These are phyloP conservation scores for Erythrobasidium hasegawianum DNA, from an alignment of 1,284 basidiomycete genomes.

Conservation along the genomic window DNA sequence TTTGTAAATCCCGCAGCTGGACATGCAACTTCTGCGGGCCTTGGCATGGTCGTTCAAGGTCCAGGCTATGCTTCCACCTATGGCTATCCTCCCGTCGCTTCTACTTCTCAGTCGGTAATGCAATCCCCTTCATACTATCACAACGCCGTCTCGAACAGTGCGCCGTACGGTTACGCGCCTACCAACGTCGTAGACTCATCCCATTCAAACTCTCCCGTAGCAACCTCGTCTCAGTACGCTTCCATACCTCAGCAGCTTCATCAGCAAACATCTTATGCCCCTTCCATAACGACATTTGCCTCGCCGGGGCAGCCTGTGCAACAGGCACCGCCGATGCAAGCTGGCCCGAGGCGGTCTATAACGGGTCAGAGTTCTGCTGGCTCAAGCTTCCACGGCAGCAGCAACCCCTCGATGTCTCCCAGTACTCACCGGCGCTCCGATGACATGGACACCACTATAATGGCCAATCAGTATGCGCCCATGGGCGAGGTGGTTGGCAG, in stretches of 20 bases:
- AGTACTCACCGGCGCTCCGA: constrained; percentile 13
- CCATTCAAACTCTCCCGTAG: too few species aligned
- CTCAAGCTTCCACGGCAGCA: constrained; percentile 24
- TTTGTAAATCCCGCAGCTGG: background rate
- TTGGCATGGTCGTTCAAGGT: constrained; percentile 25
- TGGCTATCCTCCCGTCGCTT: background rate
- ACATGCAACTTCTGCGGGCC: background rate
- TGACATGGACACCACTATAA: constrained; percentile 19
- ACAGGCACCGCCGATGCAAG: background rate
- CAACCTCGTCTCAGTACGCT: too few species aligned
- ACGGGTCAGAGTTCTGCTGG: constrained; percentile 20
- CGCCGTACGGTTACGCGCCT: background rate
- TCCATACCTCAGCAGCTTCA: too few species aligned
- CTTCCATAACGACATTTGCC: background rate
- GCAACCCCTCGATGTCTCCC: constrained; percentile 15
- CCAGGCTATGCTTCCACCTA: background rate
- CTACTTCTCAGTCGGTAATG: background rate
- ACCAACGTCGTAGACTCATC: too few species aligned
- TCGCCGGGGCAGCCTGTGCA: constrained; percentile 9
- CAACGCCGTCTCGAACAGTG: background rate
- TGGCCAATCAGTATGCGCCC: background rate
- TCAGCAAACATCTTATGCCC: background rate
- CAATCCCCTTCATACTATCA: background rate
- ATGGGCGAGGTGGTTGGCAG: background rate
- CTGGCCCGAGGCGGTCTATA: constrained; percentile 17